Base-by-base conservation (phyloP, 805 yeast species). In the Yamadazyma olivae region DNA sequence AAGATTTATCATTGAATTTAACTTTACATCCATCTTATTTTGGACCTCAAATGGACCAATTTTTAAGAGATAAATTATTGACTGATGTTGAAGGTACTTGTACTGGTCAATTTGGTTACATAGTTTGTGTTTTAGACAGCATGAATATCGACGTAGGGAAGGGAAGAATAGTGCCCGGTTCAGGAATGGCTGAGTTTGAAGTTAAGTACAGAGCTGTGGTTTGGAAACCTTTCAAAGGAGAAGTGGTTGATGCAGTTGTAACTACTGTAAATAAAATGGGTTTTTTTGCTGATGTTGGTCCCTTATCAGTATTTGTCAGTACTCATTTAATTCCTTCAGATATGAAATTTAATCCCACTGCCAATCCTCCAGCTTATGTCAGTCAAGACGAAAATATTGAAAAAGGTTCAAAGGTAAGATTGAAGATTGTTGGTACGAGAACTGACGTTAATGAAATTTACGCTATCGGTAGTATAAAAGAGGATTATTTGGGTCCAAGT, bases 71-170 rank as follows among this genome's bases (percentile, higher is more conserved):
- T 55, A 90, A 91, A 61, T 73, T 93, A 44, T 74, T 93, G 40
- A 89, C 87, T 46, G 99, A 93, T 57, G 99, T 93, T 28, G 99
- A 93, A 65, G 99, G 99, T 17, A 89, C 98, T 1, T 93, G 98
- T 65, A 90, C 98, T 0, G 99, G 99, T 51, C 96, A 93, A 61
- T 93, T 93, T 68, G 99, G 99, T 10, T 93, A 93, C 60, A 93
- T 93, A 48, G 82, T 93, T 39, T 91, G 97, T 64, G 99, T 93
- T 29, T 71, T 93, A 56, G 98, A 93, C 56, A 87, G 95, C 47
- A 88, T 87, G 83, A 77, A 82, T 47, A 88, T 93, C 39, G 97
- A 93, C 55, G 95, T 93, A 23, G 99, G 96, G 32, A 83, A 88
- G 50, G 99, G 99, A 14, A 72, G 85, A 49, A 86, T 93, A 45